phyloP scores from a whole-genome alignment of 2,329 filamentous ascomycete species.

The Aureobasidium sp. region DNA sequence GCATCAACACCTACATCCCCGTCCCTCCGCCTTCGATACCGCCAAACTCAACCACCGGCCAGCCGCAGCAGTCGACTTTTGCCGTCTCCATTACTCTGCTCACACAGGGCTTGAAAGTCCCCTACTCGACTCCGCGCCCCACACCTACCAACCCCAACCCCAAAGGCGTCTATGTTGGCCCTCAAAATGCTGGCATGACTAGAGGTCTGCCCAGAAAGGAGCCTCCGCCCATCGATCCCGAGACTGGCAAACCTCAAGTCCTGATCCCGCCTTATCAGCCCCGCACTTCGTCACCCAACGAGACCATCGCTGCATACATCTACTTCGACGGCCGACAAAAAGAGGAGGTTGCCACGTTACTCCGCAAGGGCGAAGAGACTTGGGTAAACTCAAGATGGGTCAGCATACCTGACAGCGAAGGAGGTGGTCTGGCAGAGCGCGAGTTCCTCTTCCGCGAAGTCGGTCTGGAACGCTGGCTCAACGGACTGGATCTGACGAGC shows the following conservation, averaged over 20 bases:
- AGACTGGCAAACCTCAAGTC: constrained; percentile 43
- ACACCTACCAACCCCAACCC: constrained; percentile 71
- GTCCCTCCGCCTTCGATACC: constrained; percentile 81
- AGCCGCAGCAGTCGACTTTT: constrained; percentile 90
- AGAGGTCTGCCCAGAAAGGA: constrained; percentile 51
- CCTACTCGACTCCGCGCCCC: constrained; percentile 83
- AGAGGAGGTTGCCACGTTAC: constrained; percentile 90
- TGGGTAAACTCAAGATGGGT: constrained; percentile 99
- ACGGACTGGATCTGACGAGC: constrained; percentile 80
- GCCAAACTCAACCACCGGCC: constrained; percentile 55
- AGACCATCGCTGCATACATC: constrained; percentile 96
- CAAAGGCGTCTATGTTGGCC: constrained; percentile 70
- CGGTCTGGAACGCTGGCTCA: constrained; percentile 90
- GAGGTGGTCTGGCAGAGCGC: constrained; percentile 87
- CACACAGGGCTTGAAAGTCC: constrained; percentile 79
- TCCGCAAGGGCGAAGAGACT: constrained; percentile 90
- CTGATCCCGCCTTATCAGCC: constrained; percentile 80
- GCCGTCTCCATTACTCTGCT: constrained; percentile 96
- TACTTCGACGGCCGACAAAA: constrained; percentile 95
- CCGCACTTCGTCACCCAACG: constrained; percentile 85
- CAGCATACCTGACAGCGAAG: constrained; percentile 82
- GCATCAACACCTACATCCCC: constrained; percentile 95
- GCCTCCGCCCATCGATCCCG: constrained; percentile 33
- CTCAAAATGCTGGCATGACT: constrained; percentile 5
- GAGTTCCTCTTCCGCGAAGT: constrained; percentile 98